Evolutionary conservation across 1,284 basidiomycete species (phyloP).

Genomic region (Ustilago nuda): DNA sequence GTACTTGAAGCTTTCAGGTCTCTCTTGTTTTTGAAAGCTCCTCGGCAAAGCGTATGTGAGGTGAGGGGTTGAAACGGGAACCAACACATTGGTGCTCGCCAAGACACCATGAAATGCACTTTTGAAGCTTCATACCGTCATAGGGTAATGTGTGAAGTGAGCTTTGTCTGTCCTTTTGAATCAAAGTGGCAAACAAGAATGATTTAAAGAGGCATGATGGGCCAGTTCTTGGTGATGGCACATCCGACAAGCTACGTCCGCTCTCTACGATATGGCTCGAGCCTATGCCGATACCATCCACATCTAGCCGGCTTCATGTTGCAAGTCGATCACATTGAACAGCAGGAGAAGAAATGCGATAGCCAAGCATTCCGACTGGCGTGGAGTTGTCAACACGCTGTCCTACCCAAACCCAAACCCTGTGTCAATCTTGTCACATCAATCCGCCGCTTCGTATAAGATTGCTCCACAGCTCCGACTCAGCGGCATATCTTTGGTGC

Average conservation of each 20-base stretch:
- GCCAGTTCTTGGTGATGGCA: neutral
- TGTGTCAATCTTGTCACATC: neutral
- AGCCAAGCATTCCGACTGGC: neutral
- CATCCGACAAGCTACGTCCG: conserved; percentile 3
- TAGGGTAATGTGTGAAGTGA: neutral
- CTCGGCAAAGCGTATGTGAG: conserved; percentile 2
- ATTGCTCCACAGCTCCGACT: conserved; percentile 1
- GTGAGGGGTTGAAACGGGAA: neutral
- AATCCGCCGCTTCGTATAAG: neutral
- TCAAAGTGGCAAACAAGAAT: too few relatives aligned
- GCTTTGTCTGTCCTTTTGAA: neutral
- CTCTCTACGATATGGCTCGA: neutral
- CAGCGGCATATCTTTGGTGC: neutral
- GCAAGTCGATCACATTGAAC: neutral
- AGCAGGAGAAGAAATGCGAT: neutral
- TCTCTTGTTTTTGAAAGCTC: neutral
- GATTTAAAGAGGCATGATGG: too few relatives aligned
- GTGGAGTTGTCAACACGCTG: neutral
- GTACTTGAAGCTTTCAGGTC: neutral
- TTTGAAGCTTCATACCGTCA: neutral
- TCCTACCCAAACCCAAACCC: neutral
- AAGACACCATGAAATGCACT: neutral
- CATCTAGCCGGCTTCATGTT: neutral
- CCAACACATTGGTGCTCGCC: neutral
- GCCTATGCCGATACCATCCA: neutral